Evolutionary conservation across 2,329 filamentous ascomycete genomes (phyloP).

Genomic region (Ambrosiella cleistominuta): DNA sequence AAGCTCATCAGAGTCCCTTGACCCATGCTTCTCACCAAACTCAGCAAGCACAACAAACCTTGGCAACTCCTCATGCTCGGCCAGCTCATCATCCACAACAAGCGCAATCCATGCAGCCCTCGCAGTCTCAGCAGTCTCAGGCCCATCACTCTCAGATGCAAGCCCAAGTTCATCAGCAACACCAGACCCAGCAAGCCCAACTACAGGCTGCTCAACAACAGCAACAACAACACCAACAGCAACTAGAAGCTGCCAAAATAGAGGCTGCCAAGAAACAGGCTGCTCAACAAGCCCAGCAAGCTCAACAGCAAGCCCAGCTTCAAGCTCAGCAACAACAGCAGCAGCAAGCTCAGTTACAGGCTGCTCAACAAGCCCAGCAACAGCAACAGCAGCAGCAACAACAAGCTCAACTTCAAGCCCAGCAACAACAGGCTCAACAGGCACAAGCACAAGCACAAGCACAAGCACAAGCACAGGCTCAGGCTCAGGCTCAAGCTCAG

Average conservation of each 20-base stretch:
- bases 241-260: too few species aligned
- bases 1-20: constrained; percentile 9
- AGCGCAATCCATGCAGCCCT: constrained; percentile 15
- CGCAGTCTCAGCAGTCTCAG: constrained; percentile 16
- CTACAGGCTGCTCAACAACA: constrained; percentile 13
- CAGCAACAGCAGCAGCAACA: constrained; percentile 9
- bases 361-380: constrained; percentile 9
- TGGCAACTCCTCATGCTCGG: constrained; percentile 9
- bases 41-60: constrained; percentile 13
- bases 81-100: constrained; percentile 16
- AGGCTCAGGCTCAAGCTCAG: constrained; percentile 13
- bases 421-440: constrained; percentile 20
- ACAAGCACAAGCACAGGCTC: constrained; percentile 1
- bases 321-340: constrained; percentile 14
- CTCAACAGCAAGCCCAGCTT: neutral
- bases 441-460: constrained; percentile 18
- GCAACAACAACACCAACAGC: constrained; percentile 18
- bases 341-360: constrained; percentile 23
- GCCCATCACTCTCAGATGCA: constrained; percentile 12
- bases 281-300: neutral
- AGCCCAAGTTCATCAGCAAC: neutral
- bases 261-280: neutral
- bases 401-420: constrained; percentile 11
- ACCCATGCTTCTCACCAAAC: constrained; percentile 9
- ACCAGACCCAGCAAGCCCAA: constrained; percentile 7